Evolutionary conservation across 805 yeast species (phyloP).

Genomic region (Wickerhamiella azymoides): DNA sequence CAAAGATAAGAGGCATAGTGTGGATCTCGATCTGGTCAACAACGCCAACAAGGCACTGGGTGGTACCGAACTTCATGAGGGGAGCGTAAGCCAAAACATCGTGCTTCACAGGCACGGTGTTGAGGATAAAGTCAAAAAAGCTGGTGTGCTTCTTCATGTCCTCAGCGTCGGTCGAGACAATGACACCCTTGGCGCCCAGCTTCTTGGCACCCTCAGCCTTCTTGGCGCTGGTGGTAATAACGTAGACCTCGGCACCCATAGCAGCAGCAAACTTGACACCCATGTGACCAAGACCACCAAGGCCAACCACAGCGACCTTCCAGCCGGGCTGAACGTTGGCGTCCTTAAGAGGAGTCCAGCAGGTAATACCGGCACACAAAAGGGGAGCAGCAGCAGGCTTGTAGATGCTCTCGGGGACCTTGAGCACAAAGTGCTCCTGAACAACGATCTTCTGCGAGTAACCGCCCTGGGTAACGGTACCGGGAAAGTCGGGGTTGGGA

Average conservation of each 20-base stretch:
- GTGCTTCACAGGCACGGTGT: constrained; percentile 36
- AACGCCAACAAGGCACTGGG: constrained; percentile 51
- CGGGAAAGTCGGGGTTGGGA: background rate
- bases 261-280: constrained; percentile 45
- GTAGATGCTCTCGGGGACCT: constrained; percentile 43
- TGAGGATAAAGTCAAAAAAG: constrained; percentile 40
- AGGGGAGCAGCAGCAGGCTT: constrained; percentile 53
- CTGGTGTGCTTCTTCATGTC: constrained; percentile 25
- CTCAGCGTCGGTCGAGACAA: constrained; percentile 28
- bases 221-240: constrained; percentile 37
- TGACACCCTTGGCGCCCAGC: constrained; percentile 44
- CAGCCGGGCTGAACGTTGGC: constrained; percentile 36
- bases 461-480: constrained; percentile 40
- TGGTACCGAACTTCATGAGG: constrained; percentile 43
- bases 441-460: constrained; percentile 24
- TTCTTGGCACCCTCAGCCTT: constrained; percentile 40
- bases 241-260: constrained; percentile 47
- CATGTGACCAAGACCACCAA: constrained; percentile 58
- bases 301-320: constrained; percentile 46
- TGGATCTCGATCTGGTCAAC: constrained; percentile 38
- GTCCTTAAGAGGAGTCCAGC: constrained; percentile 46
- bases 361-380: constrained; percentile 68
- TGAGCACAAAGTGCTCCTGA: constrained; percentile 48
- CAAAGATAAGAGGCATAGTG: constrained; percentile 33
- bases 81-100: constrained; percentile 36